Base-by-base conservation (phyloP, 2,329 filamentous ascomycete genomes). In the Trichoderma polysporum region DNA sequence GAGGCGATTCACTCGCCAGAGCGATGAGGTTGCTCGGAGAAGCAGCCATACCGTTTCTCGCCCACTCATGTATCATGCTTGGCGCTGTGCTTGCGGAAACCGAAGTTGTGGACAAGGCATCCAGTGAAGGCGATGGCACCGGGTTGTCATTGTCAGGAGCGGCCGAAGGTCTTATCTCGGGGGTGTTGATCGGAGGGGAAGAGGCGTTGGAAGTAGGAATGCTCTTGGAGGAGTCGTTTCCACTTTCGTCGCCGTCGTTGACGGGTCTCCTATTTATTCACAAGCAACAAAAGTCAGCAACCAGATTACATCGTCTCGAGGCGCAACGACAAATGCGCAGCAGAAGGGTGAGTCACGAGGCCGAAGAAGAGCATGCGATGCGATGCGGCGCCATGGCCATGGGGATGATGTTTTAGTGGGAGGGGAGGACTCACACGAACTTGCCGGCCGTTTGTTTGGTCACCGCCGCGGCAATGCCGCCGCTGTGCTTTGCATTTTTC, bases 21-120 rank as follows among this genome's bases (percentile, higher is more conserved):
- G 79, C 84, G 69, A 85, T 84, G 66, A 85, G 77, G 68, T 85
- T 85, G 59, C 81, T 79, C n/a, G 83, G 83, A n/a, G 84, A 85
- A 67, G 82, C 81, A 39, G 80, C 81, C 68, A 85, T 77, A 67
- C 76, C 80, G 64, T 74, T 74, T 60, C 79, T 76, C 69, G 78
- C 74, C 81, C 82, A 85, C 71, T 84, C 82, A 71, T 79, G 80
- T 64, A 76, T 77, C 73, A 82, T 79, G 72, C 81, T 84, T 53
- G 81, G 80, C 8, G 80, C 81, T 49, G 80, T 83, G 70, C 82
- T 81, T 70, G 81, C 79, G 61, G 83, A 81, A 68, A 81, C 80
- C n/a, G 83, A 83, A 57, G 81, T 80, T 33, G 81, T 78, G 29
- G 83, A 83, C 66, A 84, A 73, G 50, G 83, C 81, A 72, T 82